Evolutionary conservation across 2,329 filamentous ascomycete species (phyloP).

Genomic region (Fonsecaea erecta): DNA sequence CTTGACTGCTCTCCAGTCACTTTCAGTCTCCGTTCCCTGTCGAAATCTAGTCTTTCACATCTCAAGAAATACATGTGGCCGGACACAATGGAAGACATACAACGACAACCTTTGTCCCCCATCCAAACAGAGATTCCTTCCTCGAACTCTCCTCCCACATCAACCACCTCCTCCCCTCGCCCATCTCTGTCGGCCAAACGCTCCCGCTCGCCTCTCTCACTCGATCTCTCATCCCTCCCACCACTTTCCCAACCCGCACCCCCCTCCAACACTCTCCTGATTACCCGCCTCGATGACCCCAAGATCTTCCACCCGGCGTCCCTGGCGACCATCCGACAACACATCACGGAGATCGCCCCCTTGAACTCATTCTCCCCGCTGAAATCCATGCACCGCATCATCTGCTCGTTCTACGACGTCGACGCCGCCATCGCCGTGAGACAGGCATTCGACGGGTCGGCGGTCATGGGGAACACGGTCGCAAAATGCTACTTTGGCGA

Average conservation of each 20-base stretch:
- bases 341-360: constrained; percentile 48
- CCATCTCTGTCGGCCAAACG: constrained; percentile 30
- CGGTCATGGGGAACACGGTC: constrained; percentile 44
- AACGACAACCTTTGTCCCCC: constrained; percentile 20
- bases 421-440: constrained; percentile 51
- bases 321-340: constrained; percentile 49
- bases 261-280: constrained; percentile 57
- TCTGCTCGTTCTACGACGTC: constrained; percentile 53
- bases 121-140: constrained; percentile 27
- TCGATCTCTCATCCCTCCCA: constrained; percentile 54
- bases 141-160: constrained; percentile 36
- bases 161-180: constrained; percentile 42
- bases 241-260: constrained; percentile 52
- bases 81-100: constrained; percentile 23
- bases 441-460: constrained; percentile 48
- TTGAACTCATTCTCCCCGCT: constrained; percentile 58
- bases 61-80: background rate
- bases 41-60: background rate
- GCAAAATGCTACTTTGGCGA: constrained; percentile 59
- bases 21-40: background rate
- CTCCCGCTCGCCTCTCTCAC: constrained; percentile 45
- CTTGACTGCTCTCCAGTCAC: background rate
- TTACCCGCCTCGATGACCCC: constrained; percentile 54
- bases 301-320: constrained; percentile 53
- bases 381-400: constrained; percentile 56